Evolutionary conservation across 768 basidiomycete genomes (phyloP), one percentile per base, ranked within the genome.

Genomic region (Naganishia kalamii): DNA sequence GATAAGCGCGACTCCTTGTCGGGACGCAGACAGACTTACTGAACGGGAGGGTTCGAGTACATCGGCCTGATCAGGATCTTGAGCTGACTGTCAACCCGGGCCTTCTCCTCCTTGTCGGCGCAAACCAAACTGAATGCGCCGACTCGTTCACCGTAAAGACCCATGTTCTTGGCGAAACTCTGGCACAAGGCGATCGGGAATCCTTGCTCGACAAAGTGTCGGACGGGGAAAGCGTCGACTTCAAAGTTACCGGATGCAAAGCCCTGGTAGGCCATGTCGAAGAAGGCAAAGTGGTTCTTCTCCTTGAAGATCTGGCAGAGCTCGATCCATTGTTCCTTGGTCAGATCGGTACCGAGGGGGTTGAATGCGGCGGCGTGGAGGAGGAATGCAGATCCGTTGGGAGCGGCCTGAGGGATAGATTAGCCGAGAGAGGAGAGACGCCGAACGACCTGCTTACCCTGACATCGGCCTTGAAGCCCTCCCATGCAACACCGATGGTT

Each of bases 231-330:
- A 12, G 94, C 96, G 74, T 99, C 96, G 63, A 86, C 86, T 70
- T 86, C 78, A 69, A 90, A 92, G 59, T 87, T 86, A 57, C 96
- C 96, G 25, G 93, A 96, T 37, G 96, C 94, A 78, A 99, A 99
- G 59, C 96, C 96, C 80, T 96, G 92, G 82, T 99, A 99, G 17
- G 96, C 94, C 92, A 97, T 97, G 80, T 99, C 96, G 78, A 98
- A 97, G 86, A 97, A 92, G 60, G 94, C 89, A 86, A 97, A 94
- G 71, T 94, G 84, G 69, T 86, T 85, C 82, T 85, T 90, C 81
- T 91, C 70, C 74, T 89, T 86, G 71, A 94, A 80, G 66, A 98
- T 82, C 72, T 91, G 84, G 46, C 89, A 91, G 68, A 99, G 86
- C 77, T 89, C 85, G 67, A 83, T 84, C 96, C 96, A 99, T 81